Percentiles rank a stretch among this genome's conserved stretches.
phyloP scores from a whole-genome alignment of 1,284 basidiomycete species.

The Rhodotorula mucilaginosa region DNA sequence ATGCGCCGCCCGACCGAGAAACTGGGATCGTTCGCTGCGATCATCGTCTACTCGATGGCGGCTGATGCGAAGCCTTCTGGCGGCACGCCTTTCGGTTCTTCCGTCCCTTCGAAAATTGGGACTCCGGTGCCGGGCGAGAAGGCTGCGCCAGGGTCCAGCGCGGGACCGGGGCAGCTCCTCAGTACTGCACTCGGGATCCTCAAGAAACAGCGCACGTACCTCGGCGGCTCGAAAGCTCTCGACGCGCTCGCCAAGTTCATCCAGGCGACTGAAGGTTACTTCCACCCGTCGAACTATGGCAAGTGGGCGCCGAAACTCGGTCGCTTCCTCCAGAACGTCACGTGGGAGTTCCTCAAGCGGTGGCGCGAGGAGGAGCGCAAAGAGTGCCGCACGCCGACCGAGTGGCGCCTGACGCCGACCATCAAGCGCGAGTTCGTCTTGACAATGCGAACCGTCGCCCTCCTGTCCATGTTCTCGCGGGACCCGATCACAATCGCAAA shows the following conservation, averaged over 20 bases:
- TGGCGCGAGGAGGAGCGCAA: conserved; percentile 77
- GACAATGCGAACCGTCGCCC: conserved; percentile 77
- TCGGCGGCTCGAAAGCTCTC: conserved; percentile 84
- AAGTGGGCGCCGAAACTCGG: conserved; percentile 61
- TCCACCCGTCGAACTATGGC: conserved; percentile 62
- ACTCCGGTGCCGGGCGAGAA: conserved; percentile 17
- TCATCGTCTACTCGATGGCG: conserved; percentile 88
- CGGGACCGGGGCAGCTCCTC: conserved; percentile 12
- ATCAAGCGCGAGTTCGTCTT: conserved; percentile 82
- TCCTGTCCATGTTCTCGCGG: conserved; percentile 95
- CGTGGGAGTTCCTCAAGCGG: conserved; percentile 78
- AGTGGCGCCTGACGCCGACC: conserved; percentile 70
- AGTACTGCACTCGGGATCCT: conserved; percentile 14
- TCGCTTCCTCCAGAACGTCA: conserved; percentile 73
- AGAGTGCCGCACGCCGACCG: conserved; percentile 75
- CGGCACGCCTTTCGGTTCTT: conserved; percentile 48
- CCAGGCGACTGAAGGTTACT: conserved; percentile 88
- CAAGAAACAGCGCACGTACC: conserved; percentile 53
- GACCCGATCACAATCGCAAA: conserved; percentile 54
- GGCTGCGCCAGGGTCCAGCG: neutral
- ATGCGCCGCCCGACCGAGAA: conserved; percentile 74
- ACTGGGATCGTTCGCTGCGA: conserved; percentile 73
- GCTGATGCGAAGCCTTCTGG: conserved; percentile 64
- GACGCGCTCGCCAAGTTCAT: conserved; percentile 85
- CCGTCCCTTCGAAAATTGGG: conserved; percentile 55